These are phyloP conservation scores for Phytophthora colocasiae DNA, from an alignment of 352 stramenopile species.

Conservation along the genomic window DNA sequence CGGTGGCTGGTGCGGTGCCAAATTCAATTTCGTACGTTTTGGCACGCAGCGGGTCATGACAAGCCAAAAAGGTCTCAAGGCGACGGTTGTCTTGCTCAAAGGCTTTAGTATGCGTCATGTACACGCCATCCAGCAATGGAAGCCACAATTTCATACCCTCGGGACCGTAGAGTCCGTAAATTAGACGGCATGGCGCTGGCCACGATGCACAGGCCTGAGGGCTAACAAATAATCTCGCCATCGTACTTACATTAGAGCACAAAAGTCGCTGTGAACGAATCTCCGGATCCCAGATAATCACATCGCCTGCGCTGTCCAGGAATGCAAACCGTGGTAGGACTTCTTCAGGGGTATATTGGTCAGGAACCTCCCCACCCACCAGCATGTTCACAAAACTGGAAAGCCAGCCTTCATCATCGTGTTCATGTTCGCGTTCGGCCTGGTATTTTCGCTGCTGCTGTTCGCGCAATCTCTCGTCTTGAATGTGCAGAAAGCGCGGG, in stretches of 20 bases:
- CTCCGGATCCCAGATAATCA: slow-evolving; percentile 85
- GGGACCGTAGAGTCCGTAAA: slow-evolving; percentile 77
- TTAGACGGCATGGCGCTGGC: slow-evolving; percentile 67
- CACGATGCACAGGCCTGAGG: slow-evolving; percentile 50
- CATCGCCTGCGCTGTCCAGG: slow-evolving; percentile 55
- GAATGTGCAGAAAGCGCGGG: slow-evolving; percentile 64
- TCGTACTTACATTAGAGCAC: slow-evolving; percentile 72
- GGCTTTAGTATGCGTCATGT: slow-evolving; percentile 59
- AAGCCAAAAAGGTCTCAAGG: slow-evolving; percentile 76
- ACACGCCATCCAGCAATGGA: slow-evolving; percentile 81
- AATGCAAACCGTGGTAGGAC: slow-evolving; percentile 77
- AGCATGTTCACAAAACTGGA: slow-evolving; percentile 66
- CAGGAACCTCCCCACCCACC: slow-evolving; percentile 66
- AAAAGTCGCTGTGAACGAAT: slow-evolving; percentile 68
- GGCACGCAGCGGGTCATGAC: slow-evolving; percentile 81
- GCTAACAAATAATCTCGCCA: slow-evolving; percentile 59
- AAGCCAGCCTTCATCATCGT: slow-evolving; percentile 70
- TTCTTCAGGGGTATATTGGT: slow-evolving; percentile 75
- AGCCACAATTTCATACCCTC: slow-evolving; percentile 83
- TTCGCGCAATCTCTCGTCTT: slow-evolving; percentile 45
- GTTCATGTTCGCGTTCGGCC: slow-evolving; percentile 47
- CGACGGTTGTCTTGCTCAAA: slow-evolving; percentile 59
- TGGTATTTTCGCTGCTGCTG: slow-evolving; percentile 43
- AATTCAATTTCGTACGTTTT: slow-evolving; percentile 88
- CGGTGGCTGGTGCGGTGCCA: slow-evolving; percentile 61